phyloP scores from a whole-genome alignment of 2,329 filamentous ascomycete genomes.

The Myriosclerotinia scirpicola region DNA sequence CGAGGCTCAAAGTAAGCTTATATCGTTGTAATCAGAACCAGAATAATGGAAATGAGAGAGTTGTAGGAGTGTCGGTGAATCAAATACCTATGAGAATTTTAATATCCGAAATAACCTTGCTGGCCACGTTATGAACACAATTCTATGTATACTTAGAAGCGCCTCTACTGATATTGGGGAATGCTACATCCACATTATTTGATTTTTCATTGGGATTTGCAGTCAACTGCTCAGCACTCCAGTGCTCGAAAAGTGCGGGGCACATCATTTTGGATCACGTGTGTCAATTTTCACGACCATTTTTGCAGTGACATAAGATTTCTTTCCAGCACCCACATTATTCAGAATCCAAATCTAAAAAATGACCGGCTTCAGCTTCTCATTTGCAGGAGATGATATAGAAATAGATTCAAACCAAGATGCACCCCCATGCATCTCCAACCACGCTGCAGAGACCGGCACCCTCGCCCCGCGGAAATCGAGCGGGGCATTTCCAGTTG shows the following conservation, averaged over 20 bases:
- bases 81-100: background rate
- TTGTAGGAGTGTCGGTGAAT: constrained; percentile 4
- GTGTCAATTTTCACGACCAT: constrained; percentile 3
- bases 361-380: constrained; percentile 46
- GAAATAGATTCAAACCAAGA: constrained; percentile 41
- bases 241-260: constrained; percentile 13
- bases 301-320: background rate
- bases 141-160: background rate
- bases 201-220: background rate
- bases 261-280: constrained; percentile 13
- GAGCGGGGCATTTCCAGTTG: constrained; percentile 57
- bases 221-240: background rate
- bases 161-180: background rate
- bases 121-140: background rate
- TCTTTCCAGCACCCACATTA: background rate
- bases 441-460: constrained; percentile 41
- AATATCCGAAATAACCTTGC: background rate
- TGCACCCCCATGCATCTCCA: background rate
- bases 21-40: constrained; percentile 8
- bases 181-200: background rate
- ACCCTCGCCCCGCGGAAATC: constrained; percentile 32
- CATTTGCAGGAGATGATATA: constrained; percentile 65
- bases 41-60: background rate
- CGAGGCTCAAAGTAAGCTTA: constrained; percentile 40
- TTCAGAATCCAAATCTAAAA: background rate